phyloP scores from a whole-genome alignment of 805 yeast genomes.

The Zygosaccharomyces rouxii region DNA sequence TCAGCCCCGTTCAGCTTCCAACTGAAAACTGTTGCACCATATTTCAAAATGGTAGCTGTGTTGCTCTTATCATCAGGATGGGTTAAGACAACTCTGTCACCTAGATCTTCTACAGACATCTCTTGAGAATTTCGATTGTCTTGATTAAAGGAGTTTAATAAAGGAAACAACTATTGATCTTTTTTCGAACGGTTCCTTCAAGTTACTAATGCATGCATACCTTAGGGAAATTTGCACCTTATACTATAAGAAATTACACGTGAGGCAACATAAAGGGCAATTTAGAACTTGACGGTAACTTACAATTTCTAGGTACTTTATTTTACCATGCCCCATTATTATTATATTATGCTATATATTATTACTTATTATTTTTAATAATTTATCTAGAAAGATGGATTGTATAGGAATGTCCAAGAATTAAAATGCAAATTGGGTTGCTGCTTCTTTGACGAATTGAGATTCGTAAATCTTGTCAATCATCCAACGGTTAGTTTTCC shows the following conservation, averaged over 20 bases:
- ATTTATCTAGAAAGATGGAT: background rate
- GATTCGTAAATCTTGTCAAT: conserved; percentile 25
- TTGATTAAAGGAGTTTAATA: no score
- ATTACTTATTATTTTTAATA: background rate
- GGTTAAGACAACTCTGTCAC: conserved; percentile 54
- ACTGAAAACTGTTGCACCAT: conserved; percentile 84
- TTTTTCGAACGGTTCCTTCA: no score
- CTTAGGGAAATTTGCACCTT: background rate
- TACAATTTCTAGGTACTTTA: background rate
- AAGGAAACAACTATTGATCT: no score
- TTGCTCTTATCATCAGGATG: conserved; percentile 51
- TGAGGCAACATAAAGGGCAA: background rate
- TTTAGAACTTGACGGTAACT: background rate
- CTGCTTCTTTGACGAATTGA: conserved; percentile 17
- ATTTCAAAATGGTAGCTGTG: conserved; percentile 64
- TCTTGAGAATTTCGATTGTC: background rate
- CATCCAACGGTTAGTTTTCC: conserved; percentile 32
- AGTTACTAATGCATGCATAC: background rate
- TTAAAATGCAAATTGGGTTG: conserved; percentile 5
- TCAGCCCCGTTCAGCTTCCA: conserved; percentile 74
- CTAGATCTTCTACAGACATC: conserved; percentile 68
- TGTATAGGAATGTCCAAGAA: background rate
- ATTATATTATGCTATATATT: background rate
- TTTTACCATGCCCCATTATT: background rate
- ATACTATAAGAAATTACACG: background rate